Evolutionary conservation across 441 rosid species (phyloP), one percentile per base, ranked within the genome.

Genomic region (Arabidopsis hybrid): DNA sequence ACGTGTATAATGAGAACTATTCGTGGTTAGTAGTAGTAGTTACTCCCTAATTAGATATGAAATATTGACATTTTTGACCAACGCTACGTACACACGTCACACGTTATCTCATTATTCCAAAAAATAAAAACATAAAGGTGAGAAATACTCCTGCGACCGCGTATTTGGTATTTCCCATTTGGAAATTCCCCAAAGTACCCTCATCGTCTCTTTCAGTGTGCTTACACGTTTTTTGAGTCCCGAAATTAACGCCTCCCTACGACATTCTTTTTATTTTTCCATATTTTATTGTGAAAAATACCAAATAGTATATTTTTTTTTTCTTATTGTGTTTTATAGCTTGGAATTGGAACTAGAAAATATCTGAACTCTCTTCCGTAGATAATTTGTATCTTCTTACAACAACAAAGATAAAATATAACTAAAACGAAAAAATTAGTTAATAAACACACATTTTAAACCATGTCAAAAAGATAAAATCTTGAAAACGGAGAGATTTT

Each of bases 141-240:
- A 16, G 8, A 47, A 45, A 8, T 57, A 57, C 61, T 57, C 26
- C 26, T 4, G 42, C 38, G 64, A 56, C 72, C 72, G 67, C 52
- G 29, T 26, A 26, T 26, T 26, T 26, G 29, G 72, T 74, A 58
- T 49, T 29, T 74, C 47, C 13, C 12, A 43, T 16, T 4, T 0
- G 0, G 0, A 10, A 65, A 67, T 32, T 60, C 12, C 32, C 69
- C 35, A 60, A 50, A 60, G 21, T 34, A 68, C 43, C 60, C 70
- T 66, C 59, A 6, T 11, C 45, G 67, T 60, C 65, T 61, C 42
- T 34, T 69, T 60, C 50, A 4, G 58, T 60, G 57, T 52, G 58
- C 62, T 60, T 31, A 18, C 75, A 69, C 71, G 69, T 63, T 76
- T 76, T 52, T 52, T 26, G 31, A 51, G 40, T 64, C n/a, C 64